These are phyloP conservation scores for Kodamaea ohmeri DNA, from an alignment of 1,139 yeast genomes.

Conservation along the genomic window DNA sequence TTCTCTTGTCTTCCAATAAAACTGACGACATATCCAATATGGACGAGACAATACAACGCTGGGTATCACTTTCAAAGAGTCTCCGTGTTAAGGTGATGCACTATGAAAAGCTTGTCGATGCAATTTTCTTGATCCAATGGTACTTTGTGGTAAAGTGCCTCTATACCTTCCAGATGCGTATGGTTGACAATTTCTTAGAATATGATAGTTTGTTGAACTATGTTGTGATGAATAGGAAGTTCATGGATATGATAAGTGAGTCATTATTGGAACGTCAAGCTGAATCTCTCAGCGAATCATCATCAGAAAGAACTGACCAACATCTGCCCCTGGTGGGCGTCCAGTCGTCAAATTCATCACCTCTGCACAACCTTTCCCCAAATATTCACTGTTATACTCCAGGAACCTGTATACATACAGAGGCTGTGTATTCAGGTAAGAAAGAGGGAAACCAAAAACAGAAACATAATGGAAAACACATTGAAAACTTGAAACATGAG, in stretches of 20 bases:
- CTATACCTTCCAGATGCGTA: conserved; percentile 22
- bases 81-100: conserved; percentile 21
- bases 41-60: conserved; percentile 19
- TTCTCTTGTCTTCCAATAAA: conserved; percentile 14
- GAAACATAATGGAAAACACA: background rate
- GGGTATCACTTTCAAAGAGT: conserved; percentile 26
- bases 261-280: background rate
- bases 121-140: conserved; percentile 30
- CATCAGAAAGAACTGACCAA: background rate
- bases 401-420: too few relatives aligned
- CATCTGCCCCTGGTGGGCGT: background rate
- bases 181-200: conserved; percentile 31
- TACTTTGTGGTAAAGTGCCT: conserved; percentile 27
- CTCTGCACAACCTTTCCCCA: too few relatives aligned
- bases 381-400: too few relatives aligned
- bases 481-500: too few relatives aligned
- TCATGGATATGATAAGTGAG: conserved; percentile 21
- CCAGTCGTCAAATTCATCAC: too few relatives aligned
- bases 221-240: conserved; percentile 27
- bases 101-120: conserved; percentile 25
- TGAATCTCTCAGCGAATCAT: too few relatives aligned
- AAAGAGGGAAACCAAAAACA: background rate
- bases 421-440: too few relatives aligned
- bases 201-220: conserved; percentile 30
- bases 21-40: conserved; percentile 12